Percentiles rank a stretch among this genome's conserved stretches.
Evolutionary conservation across 345 rosid species (phyloP).

Genomic region (Eucalyptus virginea): DNA sequence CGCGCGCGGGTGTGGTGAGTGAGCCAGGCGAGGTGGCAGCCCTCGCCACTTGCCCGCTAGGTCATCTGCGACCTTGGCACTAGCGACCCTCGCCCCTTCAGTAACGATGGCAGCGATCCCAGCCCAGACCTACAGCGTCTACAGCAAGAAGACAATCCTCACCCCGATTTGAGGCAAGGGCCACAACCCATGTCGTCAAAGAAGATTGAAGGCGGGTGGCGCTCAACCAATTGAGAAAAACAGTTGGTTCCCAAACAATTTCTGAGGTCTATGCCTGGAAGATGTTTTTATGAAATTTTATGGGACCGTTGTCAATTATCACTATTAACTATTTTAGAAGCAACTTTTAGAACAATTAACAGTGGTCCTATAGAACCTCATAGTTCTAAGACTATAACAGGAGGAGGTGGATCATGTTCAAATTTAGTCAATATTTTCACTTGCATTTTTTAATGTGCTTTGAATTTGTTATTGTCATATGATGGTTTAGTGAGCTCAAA

Average conservation of each 20-base stretch:
- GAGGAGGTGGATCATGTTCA: too few species aligned
- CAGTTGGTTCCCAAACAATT: not conserved
- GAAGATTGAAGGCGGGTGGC: not conserved
- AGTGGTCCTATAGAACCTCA: rapidly evolving
- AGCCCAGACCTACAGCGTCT: not conserved
- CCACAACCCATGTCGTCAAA: not conserved
- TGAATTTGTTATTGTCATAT: too few species aligned
- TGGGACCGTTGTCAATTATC: rapidly evolving
- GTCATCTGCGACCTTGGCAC: not conserved
- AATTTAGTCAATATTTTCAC: too few species aligned
- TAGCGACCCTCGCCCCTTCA: not conserved
- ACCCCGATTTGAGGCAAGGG: rapidly evolving
- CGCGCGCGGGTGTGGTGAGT: too few species aligned
- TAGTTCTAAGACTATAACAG: rapidly evolving
- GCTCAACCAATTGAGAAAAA: too few species aligned
- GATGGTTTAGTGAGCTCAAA: too few species aligned
- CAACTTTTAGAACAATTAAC: rapidly evolving
- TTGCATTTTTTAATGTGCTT: too few species aligned
- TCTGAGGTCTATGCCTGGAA: too few species aligned
- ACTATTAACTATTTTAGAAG: too few species aligned
- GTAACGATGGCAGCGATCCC: not conserved
- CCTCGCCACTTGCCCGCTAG: too few species aligned
- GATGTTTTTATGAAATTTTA: too few species aligned
- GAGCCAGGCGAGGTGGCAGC: too few species aligned
- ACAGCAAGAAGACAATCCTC: not conserved